Evolutionary conservation across 2,329 filamentous ascomycete genomes (phyloP).

Genomic region (Fonsecaea multimorphosa): DNA sequence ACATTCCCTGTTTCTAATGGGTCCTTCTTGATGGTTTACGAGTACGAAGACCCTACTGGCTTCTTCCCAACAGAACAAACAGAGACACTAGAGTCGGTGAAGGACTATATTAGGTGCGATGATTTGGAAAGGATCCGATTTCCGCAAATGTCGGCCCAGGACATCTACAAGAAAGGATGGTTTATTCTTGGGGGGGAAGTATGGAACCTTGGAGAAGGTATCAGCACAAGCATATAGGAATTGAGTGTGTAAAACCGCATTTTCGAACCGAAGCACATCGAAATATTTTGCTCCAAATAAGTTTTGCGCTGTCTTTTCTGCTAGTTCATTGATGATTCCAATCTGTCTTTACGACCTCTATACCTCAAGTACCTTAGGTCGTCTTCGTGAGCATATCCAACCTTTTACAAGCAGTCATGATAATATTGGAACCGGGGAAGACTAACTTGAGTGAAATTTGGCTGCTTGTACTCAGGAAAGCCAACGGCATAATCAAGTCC

Average conservation of each 20-base stretch:
- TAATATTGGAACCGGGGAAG: too few relatives aligned
- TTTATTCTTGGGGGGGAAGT: slow-evolving; percentile 5
- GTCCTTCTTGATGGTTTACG: slow-evolving; percentile 28
- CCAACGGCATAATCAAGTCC: too few relatives aligned
- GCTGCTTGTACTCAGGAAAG: too few relatives aligned
- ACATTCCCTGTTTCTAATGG: slow-evolving; percentile 11
- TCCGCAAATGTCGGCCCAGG: slow-evolving; percentile 1
- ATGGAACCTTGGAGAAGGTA: slow-evolving; percentile 3
- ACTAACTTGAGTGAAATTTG: background rate
- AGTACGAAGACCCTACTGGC: slow-evolving; percentile 26
- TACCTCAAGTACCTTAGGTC: background rate
- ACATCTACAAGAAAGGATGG: slow-evolving; percentile 9
- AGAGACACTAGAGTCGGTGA: slow-evolving; percentile 12
- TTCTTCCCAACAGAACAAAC: slow-evolving; percentile 30
- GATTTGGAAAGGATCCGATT: slow-evolving; percentile 19
- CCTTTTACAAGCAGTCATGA: too few relatives aligned
- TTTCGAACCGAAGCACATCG: too few relatives aligned
- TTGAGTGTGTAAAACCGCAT: too few relatives aligned
- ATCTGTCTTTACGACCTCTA: too few relatives aligned
- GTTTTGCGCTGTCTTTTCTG: too few relatives aligned
- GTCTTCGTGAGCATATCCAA: too few relatives aligned
- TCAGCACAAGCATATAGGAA: background rate
- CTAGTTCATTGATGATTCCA: too few relatives aligned
- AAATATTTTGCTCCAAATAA: too few relatives aligned
- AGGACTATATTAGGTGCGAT: slow-evolving; percentile 11